Conservation (phyloP, 129 eudicot genomes). For the Cynara cardunculus region DNA sequence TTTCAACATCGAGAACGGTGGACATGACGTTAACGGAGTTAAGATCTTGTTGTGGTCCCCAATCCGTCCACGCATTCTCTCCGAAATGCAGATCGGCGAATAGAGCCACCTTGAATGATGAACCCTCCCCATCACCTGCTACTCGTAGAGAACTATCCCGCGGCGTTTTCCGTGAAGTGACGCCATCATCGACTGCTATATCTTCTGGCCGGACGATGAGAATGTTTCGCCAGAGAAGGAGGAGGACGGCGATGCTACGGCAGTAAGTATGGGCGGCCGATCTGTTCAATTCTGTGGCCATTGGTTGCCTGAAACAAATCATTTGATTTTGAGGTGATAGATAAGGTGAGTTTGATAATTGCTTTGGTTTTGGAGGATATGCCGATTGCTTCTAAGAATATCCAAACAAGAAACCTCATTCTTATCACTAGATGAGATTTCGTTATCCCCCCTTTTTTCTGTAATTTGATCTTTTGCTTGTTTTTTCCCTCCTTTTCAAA, state of each 20-base stretch:
- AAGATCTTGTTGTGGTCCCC: slow-evolving; percentile 79
- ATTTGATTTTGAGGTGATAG: not conserved
- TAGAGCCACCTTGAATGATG: slow-evolving; percentile 70
- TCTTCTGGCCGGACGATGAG: slow-evolving; percentile 15
- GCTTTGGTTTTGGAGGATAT: slow-evolving; percentile 15
- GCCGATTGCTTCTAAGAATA: slow-evolving; percentile 11
- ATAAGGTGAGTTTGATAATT: slow-evolving; percentile 3
- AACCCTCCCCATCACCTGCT: slow-evolving; percentile 27
- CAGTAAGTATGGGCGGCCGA: not conserved
- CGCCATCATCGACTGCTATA: not conserved
- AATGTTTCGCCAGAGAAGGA: not conserved
- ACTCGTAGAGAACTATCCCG: slow-evolving; percentile 30
- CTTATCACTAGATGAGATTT: slow-evolving; percentile 13
- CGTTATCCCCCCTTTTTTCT: slow-evolving; percentile 4
- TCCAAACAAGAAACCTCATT: slow-evolving; percentile 20
- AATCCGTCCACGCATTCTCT: slow-evolving; percentile 74
- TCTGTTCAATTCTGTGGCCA: slow-evolving; percentile 9
- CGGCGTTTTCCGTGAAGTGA: slow-evolving; percentile 18
- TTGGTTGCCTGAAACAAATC: slow-evolving; percentile 9
- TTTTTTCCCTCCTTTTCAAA: not conserved
- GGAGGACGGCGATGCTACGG: slow-evolving; percentile 12
- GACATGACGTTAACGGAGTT: slow-evolving; percentile 77
- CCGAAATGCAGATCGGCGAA: slow-evolving; percentile 95
- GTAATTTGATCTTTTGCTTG: not conserved
- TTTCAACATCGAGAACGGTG: slow-evolving; percentile 57